Conservation (phyloP, 805 yeast genomes). For the Ogataea trehalophila region DNA sequence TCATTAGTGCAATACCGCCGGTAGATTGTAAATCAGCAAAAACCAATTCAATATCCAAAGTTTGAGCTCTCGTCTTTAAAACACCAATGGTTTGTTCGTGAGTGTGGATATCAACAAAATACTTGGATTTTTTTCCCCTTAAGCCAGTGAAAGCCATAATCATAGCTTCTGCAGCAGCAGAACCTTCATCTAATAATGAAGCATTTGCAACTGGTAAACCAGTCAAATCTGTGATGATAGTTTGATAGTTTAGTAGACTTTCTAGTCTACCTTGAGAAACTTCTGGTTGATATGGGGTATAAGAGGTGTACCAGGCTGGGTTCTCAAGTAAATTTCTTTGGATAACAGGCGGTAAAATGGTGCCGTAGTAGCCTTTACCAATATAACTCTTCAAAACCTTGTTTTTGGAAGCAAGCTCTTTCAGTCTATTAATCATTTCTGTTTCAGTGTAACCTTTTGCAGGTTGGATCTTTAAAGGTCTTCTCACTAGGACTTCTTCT, state of each 20-base stretch:
- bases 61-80: conserved; percentile 69
- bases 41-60: conserved; percentile 61
- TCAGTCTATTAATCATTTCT: conserved; percentile 67
- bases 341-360: conserved; percentile 84
- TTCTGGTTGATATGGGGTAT: conserved; percentile 98
- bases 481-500: conserved; percentile 59
- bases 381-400: conserved; percentile 69
- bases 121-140: conserved; percentile 63
- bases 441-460: conserved; percentile 73
- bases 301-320: conserved; percentile 98
- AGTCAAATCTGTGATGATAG: conserved; percentile 84
- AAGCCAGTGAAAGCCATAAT: conserved; percentile 65
- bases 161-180: conserved; percentile 98
- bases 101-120: conserved; percentile 67
- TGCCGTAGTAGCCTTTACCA: conserved; percentile 94
- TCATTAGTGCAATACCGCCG: conserved; percentile 33
- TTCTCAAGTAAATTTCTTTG: conserved; percentile 88
- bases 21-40: conserved; percentile 48
- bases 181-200: conserved; percentile 90
- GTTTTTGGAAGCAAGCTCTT: conserved; percentile 70
- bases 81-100: conserved; percentile 88
- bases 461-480: conserved; percentile 67
- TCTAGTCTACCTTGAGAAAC: conserved; percentile 95
- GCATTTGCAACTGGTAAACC: conserved; percentile 96
- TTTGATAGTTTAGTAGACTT: conserved; percentile 85